Conservation (phyloP, 345 rosid species). For the Citrus sp. region DNA sequence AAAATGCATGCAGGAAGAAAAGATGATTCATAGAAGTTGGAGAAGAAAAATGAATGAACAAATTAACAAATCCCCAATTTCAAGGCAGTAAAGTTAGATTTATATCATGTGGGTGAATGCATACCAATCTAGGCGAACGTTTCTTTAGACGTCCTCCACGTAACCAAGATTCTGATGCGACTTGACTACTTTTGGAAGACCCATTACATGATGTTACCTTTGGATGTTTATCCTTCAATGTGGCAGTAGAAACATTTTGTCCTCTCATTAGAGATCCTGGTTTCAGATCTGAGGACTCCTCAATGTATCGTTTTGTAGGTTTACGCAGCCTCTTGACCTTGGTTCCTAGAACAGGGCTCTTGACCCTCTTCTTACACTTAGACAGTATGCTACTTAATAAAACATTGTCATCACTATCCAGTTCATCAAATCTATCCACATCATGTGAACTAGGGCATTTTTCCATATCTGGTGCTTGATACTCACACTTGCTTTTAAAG, state of each 20-base stretch:
- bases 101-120: constrained; percentile 5
- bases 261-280: constrained; percentile 9
- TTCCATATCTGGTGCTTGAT: constrained; percentile 20
- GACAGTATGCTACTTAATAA: constrained; percentile 33
- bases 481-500: constrained; percentile 18
- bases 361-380: constrained; percentile 26
- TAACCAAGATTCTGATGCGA: constrained; percentile 32
- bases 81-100: not conserved
- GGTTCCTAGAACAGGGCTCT: constrained; percentile 25
- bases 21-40: not conserved
- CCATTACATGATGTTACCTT: constrained; percentile 25
- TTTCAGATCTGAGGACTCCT: constrained; percentile 39
- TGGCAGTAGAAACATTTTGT: constrained; percentile 17
- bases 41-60: not conserved
- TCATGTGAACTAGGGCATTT: constrained; percentile 17
- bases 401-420: constrained; percentile 49
- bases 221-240: constrained; percentile 22
- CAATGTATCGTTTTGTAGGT: constrained; percentile 51
- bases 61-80: not conserved
- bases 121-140: constrained; percentile 32
- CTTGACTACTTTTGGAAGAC: constrained; percentile 21
- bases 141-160: constrained; percentile 42
- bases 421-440: constrained; percentile 23
- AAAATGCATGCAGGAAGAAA: not conserved
- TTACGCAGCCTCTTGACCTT: constrained; percentile 39